phyloP scores from a whole-genome alignment of 139 green algal species.

The Chlorella sorokiniana region DNA sequence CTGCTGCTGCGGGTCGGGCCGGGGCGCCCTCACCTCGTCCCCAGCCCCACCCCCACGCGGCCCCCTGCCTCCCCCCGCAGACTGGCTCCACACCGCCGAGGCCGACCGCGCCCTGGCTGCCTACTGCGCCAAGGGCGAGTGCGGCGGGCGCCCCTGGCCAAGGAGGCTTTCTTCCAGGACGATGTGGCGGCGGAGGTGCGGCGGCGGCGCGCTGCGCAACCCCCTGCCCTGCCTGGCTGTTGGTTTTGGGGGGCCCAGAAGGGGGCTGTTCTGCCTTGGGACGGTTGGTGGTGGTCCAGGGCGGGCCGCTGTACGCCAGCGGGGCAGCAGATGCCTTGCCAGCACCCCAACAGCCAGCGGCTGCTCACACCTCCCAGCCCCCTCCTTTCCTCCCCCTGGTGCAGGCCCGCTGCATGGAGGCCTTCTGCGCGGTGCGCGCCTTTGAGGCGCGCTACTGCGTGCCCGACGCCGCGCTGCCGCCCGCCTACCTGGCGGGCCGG shows the following conservation, averaged over 20 bases:
- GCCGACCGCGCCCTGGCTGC: slow-evolving; percentile 15
- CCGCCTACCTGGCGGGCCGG: slow-evolving; percentile 21
- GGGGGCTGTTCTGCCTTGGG: too few relatives aligned
- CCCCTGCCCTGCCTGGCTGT: background rate
- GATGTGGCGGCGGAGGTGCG: slow-evolving; percentile 60
- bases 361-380: background rate
- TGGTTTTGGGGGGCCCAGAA: background rate
- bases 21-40: background rate
- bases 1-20: background rate
- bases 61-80: background rate
- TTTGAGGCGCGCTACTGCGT: slow-evolving; percentile 56
- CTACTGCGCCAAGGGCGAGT: slow-evolving; percentile 4
- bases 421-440: slow-evolving; percentile 70
- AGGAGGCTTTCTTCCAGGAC: slow-evolving; percentile 47
- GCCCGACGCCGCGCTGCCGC: slow-evolving; percentile 7
- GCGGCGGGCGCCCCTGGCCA: slow-evolving; percentile 11
- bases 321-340: background rate
- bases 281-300: too few relatives aligned
- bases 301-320: too few relatives aligned
- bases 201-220: background rate
- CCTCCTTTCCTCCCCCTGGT: background rate
- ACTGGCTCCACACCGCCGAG: slow-evolving; percentile 27
- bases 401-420: slow-evolving; percentile 67
- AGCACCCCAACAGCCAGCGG: background rate
- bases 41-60: background rate